Base-by-base conservation (phyloP, 177 flowering plant genomes). In the Vitis hybrid region DNA sequence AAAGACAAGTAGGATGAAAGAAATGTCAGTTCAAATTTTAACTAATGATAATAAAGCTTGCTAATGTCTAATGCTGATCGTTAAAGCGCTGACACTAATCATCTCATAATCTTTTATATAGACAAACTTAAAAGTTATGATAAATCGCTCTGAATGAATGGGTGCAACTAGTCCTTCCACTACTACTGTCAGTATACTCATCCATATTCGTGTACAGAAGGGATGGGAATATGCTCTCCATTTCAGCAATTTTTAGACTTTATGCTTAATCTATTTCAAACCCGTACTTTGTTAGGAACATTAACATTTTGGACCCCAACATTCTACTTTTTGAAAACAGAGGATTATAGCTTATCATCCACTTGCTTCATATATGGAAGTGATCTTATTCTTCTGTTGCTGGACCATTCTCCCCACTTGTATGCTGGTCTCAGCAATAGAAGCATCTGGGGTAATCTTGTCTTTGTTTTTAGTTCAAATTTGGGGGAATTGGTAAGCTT, bases 1-100 rank as follows among this genome's bases (percentile, higher is more conserved):
- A n/a, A 48, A 45, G 51, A 59, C 77, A 79, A 73, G 66, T 64
- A 50, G 66, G 61, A 21, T 18, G 13, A 56, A 48, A 56, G 62
- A 13, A n/a, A 67, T 61, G 71, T 49, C 52, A 49, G 45, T 13
- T 52, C 55, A 52, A 66, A 23, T 32, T 65, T 72, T 30, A 14
- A 0, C 4, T 57, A 18, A 57, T 19, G 18, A 10, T 18, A 19
- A 57, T 0, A 18, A 40, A 40, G 48, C 48, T 40, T 40, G 48
- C 48, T 40, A 40, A 40, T 40, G 48, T 40, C 48, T 40, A 40
- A 40, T 40, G 0, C 48, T 1, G 48, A 40, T 40, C 9, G 8
- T 40, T 8, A 40, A 40, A 40, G 48, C 48, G 0, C 30, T 5
- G 11, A 21, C 23, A 57, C 17, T 57, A 60, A 21, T 21, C 63